Conservation (phyloP, 345 rosid genomes). For the Acer saccharum region DNA sequence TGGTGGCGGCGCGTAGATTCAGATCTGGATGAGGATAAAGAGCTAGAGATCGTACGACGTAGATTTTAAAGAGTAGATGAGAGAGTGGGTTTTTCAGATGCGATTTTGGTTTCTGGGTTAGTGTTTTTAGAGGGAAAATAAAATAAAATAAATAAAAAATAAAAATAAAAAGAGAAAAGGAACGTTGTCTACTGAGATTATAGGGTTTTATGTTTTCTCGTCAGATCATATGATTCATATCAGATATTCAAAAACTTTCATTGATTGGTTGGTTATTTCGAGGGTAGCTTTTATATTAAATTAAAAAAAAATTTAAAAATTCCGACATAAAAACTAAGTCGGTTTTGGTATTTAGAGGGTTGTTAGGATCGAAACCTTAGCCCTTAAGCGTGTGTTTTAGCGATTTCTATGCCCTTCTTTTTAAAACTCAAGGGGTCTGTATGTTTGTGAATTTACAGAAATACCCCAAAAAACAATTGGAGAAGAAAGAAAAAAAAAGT, state of each 20-base stretch:
- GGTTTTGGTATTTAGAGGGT: background rate
- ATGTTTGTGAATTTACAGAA: background rate
- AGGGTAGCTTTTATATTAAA: background rate
- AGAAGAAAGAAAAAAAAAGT: background rate
- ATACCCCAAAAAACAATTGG: background rate
- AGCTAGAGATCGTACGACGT: too few relatives aligned
- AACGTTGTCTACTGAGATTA: background rate
- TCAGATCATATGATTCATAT: background rate
- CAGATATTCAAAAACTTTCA: background rate
- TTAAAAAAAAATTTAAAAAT: background rate
- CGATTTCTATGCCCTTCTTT: background rate
- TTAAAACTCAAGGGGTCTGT: background rate
- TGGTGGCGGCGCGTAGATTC: conserved; percentile 14
- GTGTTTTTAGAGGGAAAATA: conserved; percentile 17
- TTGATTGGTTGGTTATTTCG: background rate
- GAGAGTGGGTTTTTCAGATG: background rate
- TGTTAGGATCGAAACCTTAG: conserved; percentile 15
- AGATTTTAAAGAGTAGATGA: too few relatives aligned
- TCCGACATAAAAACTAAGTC: conserved; percentile 6
- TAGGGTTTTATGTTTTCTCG: background rate
- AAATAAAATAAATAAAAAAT: background rate
- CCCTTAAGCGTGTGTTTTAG: conserved; percentile 14
- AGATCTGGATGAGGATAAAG: background rate
- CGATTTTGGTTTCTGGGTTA: background rate
- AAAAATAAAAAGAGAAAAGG: background rate